Conservation (phyloP, 306 rosid genomes). For the Lithocarpus polystachyus region DNA sequence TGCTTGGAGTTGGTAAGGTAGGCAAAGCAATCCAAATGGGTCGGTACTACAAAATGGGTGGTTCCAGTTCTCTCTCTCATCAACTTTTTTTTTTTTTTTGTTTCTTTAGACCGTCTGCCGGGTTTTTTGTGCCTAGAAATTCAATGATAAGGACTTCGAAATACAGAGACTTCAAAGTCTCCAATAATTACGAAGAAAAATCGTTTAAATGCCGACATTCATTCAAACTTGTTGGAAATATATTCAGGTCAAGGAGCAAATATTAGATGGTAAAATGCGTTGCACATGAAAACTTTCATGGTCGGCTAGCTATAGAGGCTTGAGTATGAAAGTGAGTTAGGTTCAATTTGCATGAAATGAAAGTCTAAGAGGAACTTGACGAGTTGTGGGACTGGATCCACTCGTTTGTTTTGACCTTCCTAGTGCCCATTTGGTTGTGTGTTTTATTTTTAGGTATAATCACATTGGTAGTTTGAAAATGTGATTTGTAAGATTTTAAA, state of each 20-base stretch:
- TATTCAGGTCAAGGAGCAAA: background rate
- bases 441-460: too few species aligned
- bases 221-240: background rate
- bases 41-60: background rate
- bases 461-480: too few species aligned
- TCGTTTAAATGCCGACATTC: background rate
- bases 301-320: too few species aligned
- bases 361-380: too few species aligned
- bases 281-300: too few species aligned
- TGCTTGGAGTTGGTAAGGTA: too few species aligned
- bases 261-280: background rate
- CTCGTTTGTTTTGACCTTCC: too few species aligned
- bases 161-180: background rate
- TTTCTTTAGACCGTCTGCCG: background rate
- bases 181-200: background rate
- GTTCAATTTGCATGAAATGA: too few species aligned
- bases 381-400: too few species aligned
- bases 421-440: too few species aligned
- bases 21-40: background rate
- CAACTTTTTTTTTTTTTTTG: background rate
- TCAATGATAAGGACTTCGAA: background rate
- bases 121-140: background rate
- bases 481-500: too few species aligned
- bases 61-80: background rate
- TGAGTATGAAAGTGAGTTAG: too few species aligned